Percentiles rank a stretch among this genome's conserved stretches.
Conservation (phyloP, 768 basidiomycete species). For the Tulasnella sp. region DNA sequence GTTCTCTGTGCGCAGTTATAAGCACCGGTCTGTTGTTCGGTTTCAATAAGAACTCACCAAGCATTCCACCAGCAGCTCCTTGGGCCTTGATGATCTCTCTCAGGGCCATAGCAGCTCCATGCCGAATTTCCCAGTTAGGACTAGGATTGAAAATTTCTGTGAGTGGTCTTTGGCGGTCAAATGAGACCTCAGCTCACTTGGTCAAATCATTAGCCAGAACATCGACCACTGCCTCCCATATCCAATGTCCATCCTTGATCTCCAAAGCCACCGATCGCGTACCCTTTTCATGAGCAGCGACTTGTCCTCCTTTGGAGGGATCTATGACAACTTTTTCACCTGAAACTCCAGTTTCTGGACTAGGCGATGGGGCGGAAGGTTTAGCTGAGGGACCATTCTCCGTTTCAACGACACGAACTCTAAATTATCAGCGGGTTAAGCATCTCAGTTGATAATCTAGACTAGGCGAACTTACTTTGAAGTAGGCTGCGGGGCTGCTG, state of each 20-base stretch:
- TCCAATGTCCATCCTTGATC: constrained; percentile 61
- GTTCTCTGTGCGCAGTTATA: constrained; percentile 31
- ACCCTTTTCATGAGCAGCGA: constrained; percentile 32
- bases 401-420: constrained; percentile 58
- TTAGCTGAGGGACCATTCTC: constrained; percentile 31
- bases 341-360: constrained; percentile 16
- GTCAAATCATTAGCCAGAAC: constrained; percentile 73
- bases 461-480: constrained; percentile 34
- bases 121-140: constrained; percentile 82
- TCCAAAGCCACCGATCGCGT: constrained; percentile 52
- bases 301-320: constrained; percentile 72
- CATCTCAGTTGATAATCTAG: background rate
- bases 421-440: constrained; percentile 23
- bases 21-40: background rate
- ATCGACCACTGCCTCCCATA: constrained; percentile 74
- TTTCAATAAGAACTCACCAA: constrained; percentile 33
- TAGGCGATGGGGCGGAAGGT: constrained; percentile 3
- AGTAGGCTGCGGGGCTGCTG: constrained; percentile 22
- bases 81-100: constrained; percentile 78
- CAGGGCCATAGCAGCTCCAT: constrained; percentile 85
- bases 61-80: constrained; percentile 71
- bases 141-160: constrained; percentile 20
- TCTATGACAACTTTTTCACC: constrained; percentile 62
- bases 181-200: constrained; percentile 24
- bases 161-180: background rate